Conservation (phyloP, 179 eudicot genomes). For the Heliamphora ciliata region DNA sequence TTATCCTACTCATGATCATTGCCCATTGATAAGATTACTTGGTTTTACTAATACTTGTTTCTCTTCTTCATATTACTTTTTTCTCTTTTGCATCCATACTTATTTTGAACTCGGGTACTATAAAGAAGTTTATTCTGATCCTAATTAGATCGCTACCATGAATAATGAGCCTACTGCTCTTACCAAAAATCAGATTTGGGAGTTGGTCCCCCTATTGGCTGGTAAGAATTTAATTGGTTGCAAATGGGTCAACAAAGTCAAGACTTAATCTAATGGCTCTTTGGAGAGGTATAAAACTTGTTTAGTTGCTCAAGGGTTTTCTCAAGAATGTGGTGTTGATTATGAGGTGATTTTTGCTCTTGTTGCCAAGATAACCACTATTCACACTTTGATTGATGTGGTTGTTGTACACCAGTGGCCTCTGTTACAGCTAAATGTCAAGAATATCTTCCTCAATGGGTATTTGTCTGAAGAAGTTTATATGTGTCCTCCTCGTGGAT, state of each 20-base stretch:
- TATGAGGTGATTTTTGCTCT: neutral
- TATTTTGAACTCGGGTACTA: neutral
- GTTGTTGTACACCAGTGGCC: neutral
- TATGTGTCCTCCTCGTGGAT: neutral
- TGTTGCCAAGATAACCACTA: neutral
- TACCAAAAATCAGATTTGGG: neutral
- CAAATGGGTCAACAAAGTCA: neutral
- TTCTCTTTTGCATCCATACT: neutral
- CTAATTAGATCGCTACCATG: neutral
- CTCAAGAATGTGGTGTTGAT: neutral
- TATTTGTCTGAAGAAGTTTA: neutral
- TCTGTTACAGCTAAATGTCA: neutral
- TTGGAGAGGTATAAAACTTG: neutral
- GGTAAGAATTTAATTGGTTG: neutral
- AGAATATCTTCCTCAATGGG: neutral
- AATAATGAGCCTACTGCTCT: neutral
- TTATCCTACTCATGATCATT: neutral
- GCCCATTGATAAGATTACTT: neutral
- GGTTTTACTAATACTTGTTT: neutral
- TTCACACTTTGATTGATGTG: neutral
- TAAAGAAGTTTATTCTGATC: neutral
- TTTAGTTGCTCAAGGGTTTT: neutral
- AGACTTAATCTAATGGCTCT: neutral
- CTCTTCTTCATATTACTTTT: neutral
- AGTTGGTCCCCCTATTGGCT: neutral